These are phyloP conservation scores for Babjeviella inositovora DNA, from an alignment of 805 yeast genomes.

Conservation along the genomic window DNA sequence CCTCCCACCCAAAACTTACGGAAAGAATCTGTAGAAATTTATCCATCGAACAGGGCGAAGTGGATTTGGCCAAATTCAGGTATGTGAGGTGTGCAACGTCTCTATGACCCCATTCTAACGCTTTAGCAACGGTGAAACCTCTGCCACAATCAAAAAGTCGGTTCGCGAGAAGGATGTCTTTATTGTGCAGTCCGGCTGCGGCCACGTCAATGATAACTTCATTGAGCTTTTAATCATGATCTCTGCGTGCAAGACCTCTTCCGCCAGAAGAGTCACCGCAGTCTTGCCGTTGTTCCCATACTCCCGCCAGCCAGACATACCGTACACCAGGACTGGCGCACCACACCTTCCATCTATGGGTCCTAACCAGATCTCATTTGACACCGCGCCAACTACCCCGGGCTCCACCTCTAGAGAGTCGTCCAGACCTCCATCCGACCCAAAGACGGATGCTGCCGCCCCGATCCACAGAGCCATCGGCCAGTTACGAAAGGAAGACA, in stretches of 20 bases:
- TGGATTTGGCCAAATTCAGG: conserved; percentile 38
- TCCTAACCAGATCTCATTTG: too few relatives aligned
- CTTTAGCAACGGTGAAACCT: conserved; percentile 80
- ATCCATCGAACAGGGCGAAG: conserved; percentile 58
- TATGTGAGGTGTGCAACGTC: neutral
- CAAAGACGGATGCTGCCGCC: too few relatives aligned
- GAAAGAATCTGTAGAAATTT: conserved; percentile 61
- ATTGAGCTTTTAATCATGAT: conserved; percentile 72
- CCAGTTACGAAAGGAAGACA: too few relatives aligned
- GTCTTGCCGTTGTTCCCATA: conserved; percentile 91
- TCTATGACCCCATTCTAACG: neutral
- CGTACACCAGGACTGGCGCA: conserved; percentile 65
- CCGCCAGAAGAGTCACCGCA: conserved; percentile 79
- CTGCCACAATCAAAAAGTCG: conserved; percentile 71
- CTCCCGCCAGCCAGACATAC: conserved; percentile 90
- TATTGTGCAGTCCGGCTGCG: conserved; percentile 77
- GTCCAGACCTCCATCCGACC: too few relatives aligned
- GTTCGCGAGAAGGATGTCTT: conserved; percentile 95
- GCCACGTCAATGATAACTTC: conserved; percentile 76
- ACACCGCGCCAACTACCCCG: too few relatives aligned
- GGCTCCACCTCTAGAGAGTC: too few relatives aligned
- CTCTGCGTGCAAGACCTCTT: conserved; percentile 86
- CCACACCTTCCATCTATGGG: too few relatives aligned
- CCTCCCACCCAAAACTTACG: conserved; percentile 73
- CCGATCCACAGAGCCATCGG: too few relatives aligned